phyloP scores from a whole-genome alignment of 306 rosid species.

The Malus asiatica region DNA sequence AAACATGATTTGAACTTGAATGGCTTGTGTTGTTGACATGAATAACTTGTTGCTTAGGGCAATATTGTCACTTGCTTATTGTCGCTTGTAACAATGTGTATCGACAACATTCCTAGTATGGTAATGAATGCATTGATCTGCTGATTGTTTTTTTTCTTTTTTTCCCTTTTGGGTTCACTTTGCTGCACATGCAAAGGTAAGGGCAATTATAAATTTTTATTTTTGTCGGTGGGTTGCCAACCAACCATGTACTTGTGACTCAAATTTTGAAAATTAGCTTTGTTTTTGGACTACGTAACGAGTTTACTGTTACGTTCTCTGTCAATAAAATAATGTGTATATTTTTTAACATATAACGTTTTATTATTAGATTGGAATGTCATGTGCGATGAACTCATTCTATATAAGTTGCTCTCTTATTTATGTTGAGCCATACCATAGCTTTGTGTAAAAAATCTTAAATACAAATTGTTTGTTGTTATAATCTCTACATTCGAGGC shows the following conservation, averaged over 20 bases:
- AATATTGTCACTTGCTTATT: neutral
- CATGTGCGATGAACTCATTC: too few relatives aligned
- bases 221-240: neutral
- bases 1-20: neutral
- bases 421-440: too few relatives aligned
- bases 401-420: too few relatives aligned
- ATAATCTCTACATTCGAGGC: too few relatives aligned
- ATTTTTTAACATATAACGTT: too few relatives aligned
- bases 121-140: neutral
- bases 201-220: neutral
- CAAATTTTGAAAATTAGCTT: neutral
- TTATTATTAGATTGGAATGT: too few relatives aligned
- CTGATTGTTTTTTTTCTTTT: neutral
- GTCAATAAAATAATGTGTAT: too few relatives aligned
- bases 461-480: too few relatives aligned
- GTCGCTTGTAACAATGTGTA: neutral
- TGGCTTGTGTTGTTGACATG: neutral
- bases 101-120: neutral
- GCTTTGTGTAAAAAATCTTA: too few relatives aligned
- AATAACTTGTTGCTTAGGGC: neutral
- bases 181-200: neutral
- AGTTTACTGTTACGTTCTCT: too few relatives aligned
- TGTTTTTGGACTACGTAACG: too few relatives aligned
- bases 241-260: neutral
- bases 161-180: neutral